phyloP scores from a whole-genome alignment of 2,329 filamentous ascomycete genomes.

The Escovopsis sp. region DNA sequence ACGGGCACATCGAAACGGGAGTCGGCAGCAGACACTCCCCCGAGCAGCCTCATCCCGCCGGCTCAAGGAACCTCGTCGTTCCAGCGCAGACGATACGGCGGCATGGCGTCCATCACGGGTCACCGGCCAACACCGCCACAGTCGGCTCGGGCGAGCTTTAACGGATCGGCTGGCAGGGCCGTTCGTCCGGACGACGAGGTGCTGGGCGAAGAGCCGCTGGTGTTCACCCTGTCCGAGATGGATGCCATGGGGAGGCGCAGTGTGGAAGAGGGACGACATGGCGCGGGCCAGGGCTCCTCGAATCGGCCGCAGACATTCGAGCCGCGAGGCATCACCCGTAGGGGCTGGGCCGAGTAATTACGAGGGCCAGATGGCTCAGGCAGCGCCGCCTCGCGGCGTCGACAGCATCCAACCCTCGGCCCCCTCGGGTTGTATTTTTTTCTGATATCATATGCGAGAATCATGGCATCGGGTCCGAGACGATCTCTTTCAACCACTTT shows the following conservation, averaged over 20 bases:
- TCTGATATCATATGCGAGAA: background rate
- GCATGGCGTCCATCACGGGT: slow-evolving; percentile 20
- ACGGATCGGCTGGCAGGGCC: slow-evolving; percentile 23
- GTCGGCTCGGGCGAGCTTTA: slow-evolving; percentile 31
- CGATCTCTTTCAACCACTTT: background rate
- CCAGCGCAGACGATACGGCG: slow-evolving; percentile 31
- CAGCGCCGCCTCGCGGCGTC: background rate
- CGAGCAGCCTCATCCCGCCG: slow-evolving; percentile 27
- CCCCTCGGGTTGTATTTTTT: background rate
- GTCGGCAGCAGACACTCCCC: slow-evolving; percentile 31
- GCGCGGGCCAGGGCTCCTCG: slow-evolving; percentile 23
- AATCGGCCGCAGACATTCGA: slow-evolving; percentile 26
- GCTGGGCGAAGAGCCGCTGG: slow-evolving; percentile 50
- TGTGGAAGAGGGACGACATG: slow-evolving; percentile 36
- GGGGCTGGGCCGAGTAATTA: slow-evolving; percentile 18
- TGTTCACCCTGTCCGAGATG: slow-evolving; percentile 62
- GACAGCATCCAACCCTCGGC: background rate
- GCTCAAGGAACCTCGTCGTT: slow-evolving; percentile 30
- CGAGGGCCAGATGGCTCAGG: background rate
- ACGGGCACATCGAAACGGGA: slow-evolving; percentile 22
- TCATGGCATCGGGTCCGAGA: background rate
- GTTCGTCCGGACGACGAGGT: slow-evolving; percentile 32
- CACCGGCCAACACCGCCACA: slow-evolving; percentile 29
- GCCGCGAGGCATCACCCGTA: slow-evolving; percentile 19
- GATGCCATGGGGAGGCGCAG: slow-evolving; percentile 43